Evolutionary conservation across 1,284 basidiomycete genomes (phyloP), one percentile per base, ranked within the genome.

Genomic region (Caloboletus firmus): DNA sequence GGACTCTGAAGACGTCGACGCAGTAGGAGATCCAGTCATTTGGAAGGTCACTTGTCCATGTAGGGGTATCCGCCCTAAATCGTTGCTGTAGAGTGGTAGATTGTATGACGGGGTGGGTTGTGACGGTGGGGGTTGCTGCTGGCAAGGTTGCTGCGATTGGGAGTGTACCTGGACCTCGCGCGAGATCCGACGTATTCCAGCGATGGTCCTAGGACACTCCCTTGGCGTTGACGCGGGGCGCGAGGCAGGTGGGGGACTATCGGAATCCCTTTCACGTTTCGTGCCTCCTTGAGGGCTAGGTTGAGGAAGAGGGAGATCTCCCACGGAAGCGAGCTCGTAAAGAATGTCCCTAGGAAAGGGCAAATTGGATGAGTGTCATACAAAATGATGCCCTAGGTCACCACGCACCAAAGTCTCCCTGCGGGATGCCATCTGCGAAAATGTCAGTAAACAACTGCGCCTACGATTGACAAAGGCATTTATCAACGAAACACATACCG

Each of bases 251-350:
- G 49, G 45, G 15, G 62, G 51, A 30, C 75, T 78, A 53, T 85
- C 82, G 2, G 76, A 70, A 52, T 83, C 83, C 30, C 85, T 75
- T 34, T 83, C 83, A 17, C 86, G 82, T 58, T 89, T 89, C 58
- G 81, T 78, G 52, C 65, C 76, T 0, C 74, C 61, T 4, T 70
- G 69, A 0, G 80, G 78, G 39, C 75, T 81, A 1, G 77, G 61
- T 47, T 80, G 74, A 10, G 84, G 82, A 2, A 88, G 71, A 0
- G 85, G 84, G 2, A 88, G 73, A 31, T 88, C 84, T 4, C 85
- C 84, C 7, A 82, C 81, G 10, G 77, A 83, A 2, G 85, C 85
- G 1, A 89, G 74, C 59, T 88, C 85, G 57, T 80, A 84, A 12
- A 89, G 68, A 41, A 89, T 79, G 59, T 89, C 85, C 80, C 84